These are phyloP conservation scores for Carnegiea gigantea DNA, from an alignment of 179 eudicot genomes.

Conservation along the genomic window DNA sequence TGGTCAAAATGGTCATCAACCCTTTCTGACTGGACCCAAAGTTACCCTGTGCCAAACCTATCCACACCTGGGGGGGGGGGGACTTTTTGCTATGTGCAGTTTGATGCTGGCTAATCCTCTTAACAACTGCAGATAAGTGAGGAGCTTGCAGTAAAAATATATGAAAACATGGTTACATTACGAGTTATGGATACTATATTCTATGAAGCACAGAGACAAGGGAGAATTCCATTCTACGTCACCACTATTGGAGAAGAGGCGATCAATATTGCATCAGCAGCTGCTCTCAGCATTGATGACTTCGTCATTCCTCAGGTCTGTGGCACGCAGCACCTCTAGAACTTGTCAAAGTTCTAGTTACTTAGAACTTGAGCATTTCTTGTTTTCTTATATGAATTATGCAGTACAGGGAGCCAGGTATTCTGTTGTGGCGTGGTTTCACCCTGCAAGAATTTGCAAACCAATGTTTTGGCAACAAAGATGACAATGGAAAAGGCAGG, in stretches of 20 bases:
- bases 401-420: constrained; percentile 95
- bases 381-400: not conserved
- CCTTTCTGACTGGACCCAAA: not conserved
- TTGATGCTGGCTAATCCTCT: not conserved
- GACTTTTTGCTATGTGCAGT: not conserved
- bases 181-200: constrained; percentile 82
- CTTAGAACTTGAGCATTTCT: too few species aligned
- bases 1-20: not conserved
- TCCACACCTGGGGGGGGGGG: too few species aligned
- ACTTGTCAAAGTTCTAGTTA: not conserved
- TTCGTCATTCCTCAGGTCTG: constrained; percentile 78
- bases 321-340: not conserved
- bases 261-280: constrained; percentile 87
- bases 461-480: constrained; percentile 72
- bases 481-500: constrained; percentile 81
- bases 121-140: constrained; percentile 42
- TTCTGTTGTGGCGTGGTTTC: constrained; percentile 89
- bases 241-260: constrained; percentile 85
- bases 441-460: constrained; percentile 83
- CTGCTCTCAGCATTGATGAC: constrained; percentile 68
- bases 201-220: constrained; percentile 88
- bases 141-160: constrained; percentile 71
- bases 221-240: constrained; percentile 81
- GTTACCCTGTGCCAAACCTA: not conserved
- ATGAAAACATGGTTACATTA: constrained; percentile 64